Base-by-base conservation (phyloP, 2,329 filamentous ascomycete species). In the Colletotrichum acutatum region DNA sequence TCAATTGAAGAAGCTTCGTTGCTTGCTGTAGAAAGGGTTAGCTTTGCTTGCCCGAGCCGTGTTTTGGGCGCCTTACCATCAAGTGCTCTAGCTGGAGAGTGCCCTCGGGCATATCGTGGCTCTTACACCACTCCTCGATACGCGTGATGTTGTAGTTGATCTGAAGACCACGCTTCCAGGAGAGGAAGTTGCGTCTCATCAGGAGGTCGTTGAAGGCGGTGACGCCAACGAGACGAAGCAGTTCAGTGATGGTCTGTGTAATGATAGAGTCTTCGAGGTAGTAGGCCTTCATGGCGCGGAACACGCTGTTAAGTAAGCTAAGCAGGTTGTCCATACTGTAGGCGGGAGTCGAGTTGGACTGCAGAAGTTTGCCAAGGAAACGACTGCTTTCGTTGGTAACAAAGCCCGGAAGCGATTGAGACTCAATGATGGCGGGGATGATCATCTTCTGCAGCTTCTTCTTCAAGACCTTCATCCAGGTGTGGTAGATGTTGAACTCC, bases 81-180 rank as follows among this genome's bases (percentile, higher is more conserved):
- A 99, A 86, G 87, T 99, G 97, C 87, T 99, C 97, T 69, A 99
- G 90, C 85, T 98, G 96, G 66, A 99, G 89, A 34, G 96, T 99
- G 68, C 97, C 97, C 84, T 99, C 96, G 1, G 97, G 97, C 96
- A 99, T 98, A 78, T 98, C 97, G 82, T 99, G 97, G 80, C 95
- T 98, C 91, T 99, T 99, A 86, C 97, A 99, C 97, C 97, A 99
- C 85, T 99, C 97, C 83, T 99, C 97, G 75, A 99, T 99, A 71
- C 97, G 91, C 28, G 97, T 99, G 83, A 99, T 99, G 86, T 99
- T 99, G 88, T 99, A 99, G 86, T 99, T 99, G 86, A 99, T 99
- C 84, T 99, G 97, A 67, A 99, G 90, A 78, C 97, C 97, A 83
- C 97, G 95, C 88, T 99, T 99, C 97, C 97, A 99, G 0, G 95